Base-by-base conservation (phyloP, 1,139 yeast genomes). In the Hanseniaspora gamundiae region DNA sequence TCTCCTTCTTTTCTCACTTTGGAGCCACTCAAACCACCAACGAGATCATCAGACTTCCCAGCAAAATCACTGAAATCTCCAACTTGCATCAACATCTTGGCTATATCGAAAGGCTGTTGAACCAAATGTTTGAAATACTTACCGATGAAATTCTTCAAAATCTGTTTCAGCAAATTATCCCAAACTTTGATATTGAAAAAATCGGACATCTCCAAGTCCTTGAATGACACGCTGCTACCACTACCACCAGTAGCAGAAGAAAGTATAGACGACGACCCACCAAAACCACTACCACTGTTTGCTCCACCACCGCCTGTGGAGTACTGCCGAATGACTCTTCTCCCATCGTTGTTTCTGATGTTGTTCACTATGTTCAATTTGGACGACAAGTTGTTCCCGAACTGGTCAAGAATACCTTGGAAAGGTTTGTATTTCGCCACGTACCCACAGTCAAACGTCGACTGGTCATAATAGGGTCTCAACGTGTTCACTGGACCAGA, bases 71-170 rank as follows among this genome's bases (percentile, higher is more conserved):
- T 49, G 51, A 78, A 76, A 41, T 69, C 75, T 2, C 94, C 95
- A 28, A 85, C 82, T 60, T 91, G 98, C 46, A 87, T 62, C 35
- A 87, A 69, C 49, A 86, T 68, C 45, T 94, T 70, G 4, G 85
- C 78, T 29, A 85, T 82, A 55, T 91, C 96, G 61, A 88, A 80
- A 1, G 98, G 98, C 61, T 91, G 97, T 20, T 86, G 75, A 21
- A 82, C 59, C 35, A 85, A 60, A 42, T 80, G 76, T 50, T 76
- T 78, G 47, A 76, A 64, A 63, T 87, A 87, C 50, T 78, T 80
- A 51, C 76, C 76, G 42, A 78, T 57, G 53, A 85, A 78, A 38
- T 83, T 76, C 60, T 72, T 69, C 43, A 71, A 53, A 59, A 84
- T 62, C 52, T 75, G 74, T 49, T 68, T 67, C 14, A 76, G 51